Evolutionary conservation across 1,139 yeast genomes (phyloP), one percentile per base, ranked within the genome.

Genomic region (Geotrichum aggregatum): DNA sequence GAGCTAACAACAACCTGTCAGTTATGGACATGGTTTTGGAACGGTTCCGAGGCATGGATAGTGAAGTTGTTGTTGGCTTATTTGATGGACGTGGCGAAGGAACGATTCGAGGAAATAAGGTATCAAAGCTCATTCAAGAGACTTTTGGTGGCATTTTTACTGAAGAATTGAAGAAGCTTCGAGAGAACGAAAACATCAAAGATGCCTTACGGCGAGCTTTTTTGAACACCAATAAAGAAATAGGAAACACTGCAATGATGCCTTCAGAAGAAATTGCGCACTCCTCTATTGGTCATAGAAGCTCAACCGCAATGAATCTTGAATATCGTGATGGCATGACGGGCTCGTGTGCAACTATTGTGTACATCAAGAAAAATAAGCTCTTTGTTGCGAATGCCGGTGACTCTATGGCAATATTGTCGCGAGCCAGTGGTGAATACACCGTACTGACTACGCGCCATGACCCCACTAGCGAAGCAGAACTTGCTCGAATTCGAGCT

Each of bases 341-440:
- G n/a, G 98, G 98, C 11, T 84, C 95, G 45, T 80, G 95, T 49
- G 86, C 88, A 0, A 83, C 96, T 0, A 81, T 89, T 18, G 76
- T 88, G 11, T 94, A 87, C 65, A 77, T 92, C 58, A 80, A 80
- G 57, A 94, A 84, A 33, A 79, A 79, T 54, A 77, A 75, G 55
- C 68, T 91, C 30, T 89, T 84, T 66, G 78, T 91, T 18, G 97
- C 97, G 2, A 91, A 91, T 61, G 80, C 87, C 52, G 99, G 99
- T 62, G 98, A 92, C 64, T 81, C 87, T 2, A 86, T 84, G 76
- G 92, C 91, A 0, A 75, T 92, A 50, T 68, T 92, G 52, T 83
- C 95, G 3, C 78, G 84, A 57, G 79, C 82, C 43, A 87, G 87
- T 66, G 97, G 98, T 28, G 94, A 88, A 47, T 86, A 81, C 64